phyloP scores from a whole-genome alignment of 768 basidiomycete genomes.

The Leccinum longicurvipes region DNA sequence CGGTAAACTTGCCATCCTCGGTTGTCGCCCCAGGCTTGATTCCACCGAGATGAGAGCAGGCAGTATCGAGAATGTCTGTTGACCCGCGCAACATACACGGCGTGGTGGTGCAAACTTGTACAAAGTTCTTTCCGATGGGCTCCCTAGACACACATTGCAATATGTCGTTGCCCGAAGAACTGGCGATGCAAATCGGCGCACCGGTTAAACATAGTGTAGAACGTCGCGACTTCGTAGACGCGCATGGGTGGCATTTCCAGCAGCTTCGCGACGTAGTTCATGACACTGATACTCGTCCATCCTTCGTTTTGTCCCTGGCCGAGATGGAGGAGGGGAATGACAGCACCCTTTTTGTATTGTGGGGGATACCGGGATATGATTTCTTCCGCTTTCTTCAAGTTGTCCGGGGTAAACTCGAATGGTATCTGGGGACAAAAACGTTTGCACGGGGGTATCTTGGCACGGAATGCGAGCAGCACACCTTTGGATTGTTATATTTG shows the following conservation, averaged over 20 bases:
- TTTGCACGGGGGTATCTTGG: not conserved
- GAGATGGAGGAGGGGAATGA: constrained; percentile 94
- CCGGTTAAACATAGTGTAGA: constrained; percentile 99
- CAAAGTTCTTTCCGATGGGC: constrained; percentile 90
- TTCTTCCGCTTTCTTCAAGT: constrained; percentile 80
- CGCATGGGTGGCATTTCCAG: constrained; percentile 97
- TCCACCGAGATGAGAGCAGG: constrained; percentile 76
- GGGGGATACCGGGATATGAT: constrained; percentile 93
- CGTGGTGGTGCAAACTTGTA: constrained; percentile 98
- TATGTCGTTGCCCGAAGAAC: not conserved
- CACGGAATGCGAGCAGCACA: constrained; percentile 27
- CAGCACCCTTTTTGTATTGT: constrained; percentile 98
- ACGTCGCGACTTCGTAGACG: constrained; percentile 98
- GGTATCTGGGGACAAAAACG: constrained; percentile 57
- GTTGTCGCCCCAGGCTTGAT: constrained; percentile 92
- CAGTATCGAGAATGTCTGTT: constrained; percentile 83
- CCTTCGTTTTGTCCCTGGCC: constrained; percentile 97
- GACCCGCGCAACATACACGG: constrained; percentile 96
- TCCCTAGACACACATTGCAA: constrained; percentile 49
- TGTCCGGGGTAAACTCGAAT: constrained; percentile 81
- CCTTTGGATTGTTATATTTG: constrained; percentile 89
- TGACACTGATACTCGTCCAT: constrained; percentile 97
- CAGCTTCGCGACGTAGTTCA: constrained; percentile 96
- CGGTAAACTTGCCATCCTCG: constrained; percentile 92
- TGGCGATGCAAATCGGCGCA: constrained; percentile 32